Base-by-base conservation (phyloP, 2,329 filamentous ascomycete species). In the Hymenoscyphus occultus region DNA sequence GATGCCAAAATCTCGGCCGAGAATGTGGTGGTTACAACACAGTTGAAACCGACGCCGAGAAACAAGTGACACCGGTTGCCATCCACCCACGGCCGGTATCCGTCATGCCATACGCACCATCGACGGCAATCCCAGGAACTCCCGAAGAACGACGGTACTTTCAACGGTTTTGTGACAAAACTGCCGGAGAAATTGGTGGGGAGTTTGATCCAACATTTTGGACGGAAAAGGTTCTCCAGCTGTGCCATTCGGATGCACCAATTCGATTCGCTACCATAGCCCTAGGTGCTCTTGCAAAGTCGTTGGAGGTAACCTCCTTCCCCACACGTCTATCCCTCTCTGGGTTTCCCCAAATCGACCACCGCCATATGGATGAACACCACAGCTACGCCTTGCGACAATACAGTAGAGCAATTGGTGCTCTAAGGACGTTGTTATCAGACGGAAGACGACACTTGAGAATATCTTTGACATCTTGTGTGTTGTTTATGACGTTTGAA, bases 21-120 rank as follows among this genome's bases (percentile, higher is more conserved):
- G 71, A 74, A 64, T 75, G 74, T 66, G 74, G 74, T 63, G 74
- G 74, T 19, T 76, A 76, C 65, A 71, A 69, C 59, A 70, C 72
- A 22, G 51, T 63, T 48, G 73, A 75, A 64, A 70, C 73, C 19
- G 72, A 74, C 56, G 58, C 68, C 39, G 66, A 71, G 39, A 75
- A 73, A 58, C 66, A 68, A 56, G 64, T 67, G 32, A 65, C 70
- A 19, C 73, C 70, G 35, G 69, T 74, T 5, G 63, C 70, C 9
- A 74, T 75, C 59, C 73, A 74, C 56, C 73, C 73, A 42, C 67
- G 72, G 56, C 72, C 73, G 9, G 71, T 75, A 61, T 72, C 73
- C 32, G 68, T 72, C 14, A 71, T 75, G 65, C 62, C 69, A 12
- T 74, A 73, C 63, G 67, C 71, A 31, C 73, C 72, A 9, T 73